These are phyloP conservation scores for Chytriomyces confervae DNA, from an alignment of 192 early-diverging fungal species.

Conservation along the genomic window DNA sequence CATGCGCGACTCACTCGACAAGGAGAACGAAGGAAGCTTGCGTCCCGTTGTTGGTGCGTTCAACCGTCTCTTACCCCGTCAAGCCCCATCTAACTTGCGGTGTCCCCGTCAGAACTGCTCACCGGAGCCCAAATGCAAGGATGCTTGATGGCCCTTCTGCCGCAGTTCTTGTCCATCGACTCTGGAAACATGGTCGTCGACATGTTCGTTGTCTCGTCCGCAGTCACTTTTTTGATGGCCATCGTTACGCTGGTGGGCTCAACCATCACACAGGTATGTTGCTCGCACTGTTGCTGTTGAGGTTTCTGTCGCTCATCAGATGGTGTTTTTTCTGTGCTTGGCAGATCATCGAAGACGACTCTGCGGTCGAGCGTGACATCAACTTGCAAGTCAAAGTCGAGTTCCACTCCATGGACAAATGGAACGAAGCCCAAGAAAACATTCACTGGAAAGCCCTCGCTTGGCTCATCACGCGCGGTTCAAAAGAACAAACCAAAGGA, in stretches of 20 bases:
- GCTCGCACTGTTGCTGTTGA: background rate
- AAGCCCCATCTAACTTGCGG: too few species aligned
- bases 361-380: background rate
- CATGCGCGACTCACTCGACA: conserved; percentile 19
- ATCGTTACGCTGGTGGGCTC: conserved; percentile 33
- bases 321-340: background rate
- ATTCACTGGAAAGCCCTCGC: conserved; percentile 42
- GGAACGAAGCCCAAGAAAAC: conserved; percentile 32
- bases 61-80: too few species aligned
- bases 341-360: conserved; percentile 32
- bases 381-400: conserved; percentile 43
- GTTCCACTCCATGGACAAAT: conserved; percentile 39
- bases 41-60: background rate
- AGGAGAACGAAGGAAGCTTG: conserved; percentile 6
- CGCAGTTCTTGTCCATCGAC: conserved; percentile 18
- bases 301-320: background rate
- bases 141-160: conserved; percentile 34
- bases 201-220: conserved; percentile 48
- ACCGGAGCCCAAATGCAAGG: conserved; percentile 36
- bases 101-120: conserved; percentile 4
- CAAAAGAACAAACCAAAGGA: conserved; percentile 38
- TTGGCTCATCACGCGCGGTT: conserved; percentile 40
- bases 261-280: conserved; percentile 12
- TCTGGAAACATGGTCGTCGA: conserved; percentile 51
- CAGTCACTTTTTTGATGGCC: conserved; percentile 40